Percentiles rank a stretch among this genome's conserved stretches.
These are phyloP conservation scores for Hyaloscypha finlandica DNA, from an alignment of 495 filamentous ascomycete species.

Conservation along the genomic window DNA sequence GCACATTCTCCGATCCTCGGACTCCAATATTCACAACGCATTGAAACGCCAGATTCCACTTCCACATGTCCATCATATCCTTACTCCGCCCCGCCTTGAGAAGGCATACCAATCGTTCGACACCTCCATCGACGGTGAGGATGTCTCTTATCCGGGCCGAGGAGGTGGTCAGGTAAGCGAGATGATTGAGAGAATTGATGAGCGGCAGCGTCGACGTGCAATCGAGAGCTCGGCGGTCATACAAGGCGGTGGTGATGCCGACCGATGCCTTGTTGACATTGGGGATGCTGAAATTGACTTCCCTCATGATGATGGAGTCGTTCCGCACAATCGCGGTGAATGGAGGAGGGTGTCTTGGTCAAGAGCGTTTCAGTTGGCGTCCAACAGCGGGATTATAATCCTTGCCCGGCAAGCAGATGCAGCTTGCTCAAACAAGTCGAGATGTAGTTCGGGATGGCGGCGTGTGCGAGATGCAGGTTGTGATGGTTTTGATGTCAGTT, in stretches of 20 bases:
- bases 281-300: constrained; percentile 99
- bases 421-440: constrained; percentile 4
- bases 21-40: constrained; percentile 99
- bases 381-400: constrained; percentile 1
- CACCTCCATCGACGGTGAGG: constrained; percentile 95
- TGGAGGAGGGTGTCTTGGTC: constrained; percentile 6
- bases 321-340: constrained; percentile 28
- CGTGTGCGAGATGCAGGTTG: constrained; percentile 1
- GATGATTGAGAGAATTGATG: constrained; percentile 97
- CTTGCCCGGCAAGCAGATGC: background rate
- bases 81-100: constrained; percentile 94
- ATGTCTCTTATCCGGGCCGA: constrained; percentile 97
- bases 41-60: constrained; percentile 98
- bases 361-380: constrained; percentile 17
- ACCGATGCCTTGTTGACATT: constrained; percentile 99
- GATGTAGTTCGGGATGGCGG: constrained; percentile 6
- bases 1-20: constrained; percentile 87
- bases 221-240: constrained; percentile 94
- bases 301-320: constrained; percentile 80
- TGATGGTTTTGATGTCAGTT: constrained; percentile 22
- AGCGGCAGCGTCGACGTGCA: constrained; percentile 96
- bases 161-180: constrained; percentile 97
- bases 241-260: constrained; percentile 97
- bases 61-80: constrained; percentile 99
- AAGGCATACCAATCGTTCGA: constrained; percentile 94